Evolutionary conservation across 2,329 filamentous ascomycete species (phyloP).

Genomic region (Grosmannia huntii): DNA sequence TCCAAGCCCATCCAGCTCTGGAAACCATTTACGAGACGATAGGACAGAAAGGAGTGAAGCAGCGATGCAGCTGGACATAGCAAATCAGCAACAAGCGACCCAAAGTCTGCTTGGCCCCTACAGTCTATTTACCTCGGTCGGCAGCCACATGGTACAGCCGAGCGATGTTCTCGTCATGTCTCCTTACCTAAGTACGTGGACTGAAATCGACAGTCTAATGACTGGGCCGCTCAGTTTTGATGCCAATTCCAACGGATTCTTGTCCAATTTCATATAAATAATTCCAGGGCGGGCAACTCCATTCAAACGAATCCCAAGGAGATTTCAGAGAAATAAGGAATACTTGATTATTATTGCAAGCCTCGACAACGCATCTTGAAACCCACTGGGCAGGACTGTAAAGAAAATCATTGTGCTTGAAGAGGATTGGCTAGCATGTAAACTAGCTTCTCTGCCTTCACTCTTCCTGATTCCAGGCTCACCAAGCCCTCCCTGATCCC

Average conservation of each 20-base stretch:
- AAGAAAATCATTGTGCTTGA: slow-evolving; percentile 4
- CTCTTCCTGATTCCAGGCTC: slow-evolving; percentile 16
- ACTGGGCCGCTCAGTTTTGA: not conserved
- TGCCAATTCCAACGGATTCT: not conserved
- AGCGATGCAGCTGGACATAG: not conserved
- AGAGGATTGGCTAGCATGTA: slow-evolving; percentile 17
- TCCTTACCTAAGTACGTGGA: not conserved
- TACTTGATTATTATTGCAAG: no score
- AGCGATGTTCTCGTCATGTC: not conserved
- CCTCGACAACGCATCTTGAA: no score
- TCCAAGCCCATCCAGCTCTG: not conserved
- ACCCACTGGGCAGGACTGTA: not conserved
- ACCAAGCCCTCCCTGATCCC: slow-evolving; percentile 17
- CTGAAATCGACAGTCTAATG: not conserved
- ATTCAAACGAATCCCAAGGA: no score
- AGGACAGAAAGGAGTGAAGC: not conserved
- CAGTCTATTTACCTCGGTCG: not conserved
- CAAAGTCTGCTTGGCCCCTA: not conserved
- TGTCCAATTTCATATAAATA: not conserved
- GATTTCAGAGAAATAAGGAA: no score
- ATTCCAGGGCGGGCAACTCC: not conserved
- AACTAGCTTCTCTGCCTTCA: slow-evolving; percentile 27
- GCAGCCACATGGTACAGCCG: not conserved
- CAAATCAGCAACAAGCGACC: not conserved
- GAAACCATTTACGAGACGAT: not conserved